A percentile compares a stretch with the other conserved stretches of the same genome.
Conservation (phyloP, 169 alveolate genomes). For the Babesia divergens region DNA sequence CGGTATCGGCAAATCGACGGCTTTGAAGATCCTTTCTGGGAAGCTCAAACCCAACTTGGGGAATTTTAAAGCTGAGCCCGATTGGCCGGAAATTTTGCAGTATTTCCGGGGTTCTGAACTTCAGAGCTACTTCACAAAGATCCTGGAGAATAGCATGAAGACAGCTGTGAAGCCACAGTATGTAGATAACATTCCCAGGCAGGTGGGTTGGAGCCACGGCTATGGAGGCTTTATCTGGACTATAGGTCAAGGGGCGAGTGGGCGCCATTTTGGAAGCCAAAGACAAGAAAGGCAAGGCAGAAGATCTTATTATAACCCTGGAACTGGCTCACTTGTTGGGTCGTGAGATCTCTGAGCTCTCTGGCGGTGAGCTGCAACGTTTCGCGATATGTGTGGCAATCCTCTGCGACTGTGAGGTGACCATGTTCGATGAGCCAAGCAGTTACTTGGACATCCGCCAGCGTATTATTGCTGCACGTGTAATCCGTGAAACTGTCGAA, state of each 20-base stretch:
- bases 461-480: constrained; percentile 93
- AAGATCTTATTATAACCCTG: constrained; percentile 80
- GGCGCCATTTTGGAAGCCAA: constrained; percentile 85
- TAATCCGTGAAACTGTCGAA: constrained; percentile 84
- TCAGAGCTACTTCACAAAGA: constrained; percentile 92
- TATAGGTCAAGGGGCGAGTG: constrained; percentile 66
- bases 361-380: constrained; percentile 99
- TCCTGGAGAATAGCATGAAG: constrained; percentile 92
- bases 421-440: constrained; percentile 99
- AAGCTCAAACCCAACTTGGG: constrained; percentile 98
- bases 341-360: constrained; percentile 90
- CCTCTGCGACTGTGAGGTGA: constrained; percentile 91
- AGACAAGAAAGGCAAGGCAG: constrained; percentile 86
- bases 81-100: constrained; percentile 93
- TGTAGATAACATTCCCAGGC: constrained; percentile 95
- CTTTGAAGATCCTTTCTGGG: constrained; percentile 93
- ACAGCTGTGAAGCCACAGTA: constrained; percentile 98
- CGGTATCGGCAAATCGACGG: constrained; percentile 98
- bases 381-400: constrained; percentile 95
- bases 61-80: constrained; percentile 92
- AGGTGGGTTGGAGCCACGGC: constrained; percentile 64
- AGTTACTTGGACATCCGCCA: constrained; percentile 97
- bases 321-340: constrained; percentile 91
- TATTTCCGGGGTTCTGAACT: constrained; percentile 97
- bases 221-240: background rate